Percentiles rank a stretch among this genome's conserved stretches.
phyloP scores from a whole-genome alignment of 2,329 filamentous ascomycete species.

The Botrytis byssoidea region DNA sequence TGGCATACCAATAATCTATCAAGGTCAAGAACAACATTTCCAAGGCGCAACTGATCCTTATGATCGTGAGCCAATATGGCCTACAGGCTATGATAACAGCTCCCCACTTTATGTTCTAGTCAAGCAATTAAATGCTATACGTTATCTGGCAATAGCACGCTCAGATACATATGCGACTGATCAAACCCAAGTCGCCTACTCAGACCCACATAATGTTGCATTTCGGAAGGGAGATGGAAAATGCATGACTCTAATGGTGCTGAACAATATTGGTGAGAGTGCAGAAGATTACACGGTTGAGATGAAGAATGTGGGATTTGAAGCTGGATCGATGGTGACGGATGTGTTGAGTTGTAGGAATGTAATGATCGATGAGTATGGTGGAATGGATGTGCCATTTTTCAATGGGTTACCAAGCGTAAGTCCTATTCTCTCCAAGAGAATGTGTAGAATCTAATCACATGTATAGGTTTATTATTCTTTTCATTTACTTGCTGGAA shows the following conservation, averaged over 20 bases:
- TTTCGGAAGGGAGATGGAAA: conserved; percentile 25
- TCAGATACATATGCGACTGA: conserved; percentile 23
- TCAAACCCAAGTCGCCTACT: conserved; percentile 22
- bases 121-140: conserved; percentile 26
- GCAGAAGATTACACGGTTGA: conserved; percentile 15
- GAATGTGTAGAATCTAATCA: neutral
- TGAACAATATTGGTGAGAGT: conserved; percentile 42
- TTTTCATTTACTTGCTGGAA: neutral
- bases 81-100: conserved; percentile 40
- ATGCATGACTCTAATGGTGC: conserved; percentile 35
- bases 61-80: conserved; percentile 47
- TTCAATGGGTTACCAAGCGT: conserved; percentile 15
- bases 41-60: conserved; percentile 41
- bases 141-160: conserved; percentile 19
- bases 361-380: conserved; percentile 9
- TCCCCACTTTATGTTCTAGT: conserved; percentile 43
- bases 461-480: neutral
- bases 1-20: conserved; percentile 52
- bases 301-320: conserved; percentile 21
- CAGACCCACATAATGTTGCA: conserved; percentile 24
- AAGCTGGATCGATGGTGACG: conserved; percentile 15
- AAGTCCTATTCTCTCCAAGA: neutral
- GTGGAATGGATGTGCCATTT: conserved; percentile 16
- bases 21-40: conserved; percentile 53
- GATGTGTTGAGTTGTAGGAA: conserved; percentile 26